Percentiles rank a stretch among this genome's conserved stretches.
Evolutionary conservation across 768 basidiomycete genomes (phyloP).

Genomic region (Auriscalpium orientale): DNA sequence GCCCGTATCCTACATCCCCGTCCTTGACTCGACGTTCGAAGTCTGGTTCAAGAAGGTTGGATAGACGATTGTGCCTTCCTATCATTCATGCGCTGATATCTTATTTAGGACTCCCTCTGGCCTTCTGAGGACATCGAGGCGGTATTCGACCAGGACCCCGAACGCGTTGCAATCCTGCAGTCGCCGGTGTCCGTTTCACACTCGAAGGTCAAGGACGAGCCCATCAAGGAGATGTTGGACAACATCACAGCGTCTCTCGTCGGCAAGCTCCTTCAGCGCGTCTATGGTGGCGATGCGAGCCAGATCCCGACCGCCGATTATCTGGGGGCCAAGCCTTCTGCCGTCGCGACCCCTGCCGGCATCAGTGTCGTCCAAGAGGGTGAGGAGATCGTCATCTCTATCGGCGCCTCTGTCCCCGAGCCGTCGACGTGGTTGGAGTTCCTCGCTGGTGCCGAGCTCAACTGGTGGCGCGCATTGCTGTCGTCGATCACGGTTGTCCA

Average conservation of each 20-base stretch:
- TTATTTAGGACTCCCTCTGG: constrained; percentile 86
- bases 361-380: constrained; percentile 36
- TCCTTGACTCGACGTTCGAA: constrained; percentile 87
- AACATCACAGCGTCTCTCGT: constrained; percentile 77
- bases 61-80: background rate
- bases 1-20: constrained; percentile 95
- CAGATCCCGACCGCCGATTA: constrained; percentile 81
- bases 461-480: constrained; percentile 83
- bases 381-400: constrained; percentile 39
- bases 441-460: constrained; percentile 73
- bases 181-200: constrained; percentile 93
- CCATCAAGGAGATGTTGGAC: constrained; percentile 86
- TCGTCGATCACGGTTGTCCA: constrained; percentile 80
- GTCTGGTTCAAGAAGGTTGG: constrained; percentile 99
- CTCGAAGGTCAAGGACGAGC: constrained; percentile 83
- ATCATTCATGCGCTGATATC: constrained; percentile 3
- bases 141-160: constrained; percentile 97
- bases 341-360: constrained; percentile 32
- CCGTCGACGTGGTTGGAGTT: constrained; percentile 72
- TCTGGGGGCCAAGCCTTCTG: constrained; percentile 48
- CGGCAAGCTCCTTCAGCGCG: constrained; percentile 66
- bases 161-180: constrained; percentile 95
- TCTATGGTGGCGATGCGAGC: constrained; percentile 68
- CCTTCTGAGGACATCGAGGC: constrained; percentile 97
- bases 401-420: constrained; percentile 50